Conservation (phyloP, 805 yeast species). For the Cyberlindnera sargentensis region DNA sequence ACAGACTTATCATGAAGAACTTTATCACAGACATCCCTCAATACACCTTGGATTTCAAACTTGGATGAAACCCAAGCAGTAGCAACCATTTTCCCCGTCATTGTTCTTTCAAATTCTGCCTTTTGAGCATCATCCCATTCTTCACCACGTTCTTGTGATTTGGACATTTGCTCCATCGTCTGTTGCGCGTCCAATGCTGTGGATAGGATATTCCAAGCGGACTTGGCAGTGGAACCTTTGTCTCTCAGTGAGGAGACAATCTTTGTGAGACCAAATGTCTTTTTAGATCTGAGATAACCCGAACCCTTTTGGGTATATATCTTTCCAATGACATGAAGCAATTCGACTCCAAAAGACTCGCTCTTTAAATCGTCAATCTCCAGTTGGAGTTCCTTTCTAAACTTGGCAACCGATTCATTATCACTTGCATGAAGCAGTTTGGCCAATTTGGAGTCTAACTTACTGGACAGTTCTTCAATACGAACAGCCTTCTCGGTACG, state of each 20-base stretch:
- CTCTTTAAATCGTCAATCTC: conserved; percentile 80
- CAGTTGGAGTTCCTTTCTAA: conserved; percentile 41
- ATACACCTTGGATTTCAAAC: conserved; percentile 73
- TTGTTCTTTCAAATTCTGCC: conserved; percentile 71
- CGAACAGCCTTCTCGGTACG: conserved; percentile 42
- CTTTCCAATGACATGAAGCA: conserved; percentile 75
- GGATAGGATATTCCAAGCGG: conserved; percentile 74
- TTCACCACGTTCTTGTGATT: conserved; percentile 54
- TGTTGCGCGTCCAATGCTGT: conserved; percentile 85
- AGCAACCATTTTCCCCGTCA: conserved; percentile 85
- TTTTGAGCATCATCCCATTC: conserved; percentile 49
- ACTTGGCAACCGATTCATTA: conserved; percentile 41
- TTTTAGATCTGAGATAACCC: conserved; percentile 66
- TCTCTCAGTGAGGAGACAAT: conserved; percentile 75
- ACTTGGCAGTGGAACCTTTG: conserved; percentile 75
- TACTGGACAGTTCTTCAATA: conserved; percentile 42
- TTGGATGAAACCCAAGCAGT: conserved; percentile 95
- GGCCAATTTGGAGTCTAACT: conserved; percentile 41
- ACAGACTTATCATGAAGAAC: conserved; percentile 65
- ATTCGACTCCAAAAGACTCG: conserved; percentile 92
- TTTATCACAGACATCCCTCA: conserved; percentile 75
- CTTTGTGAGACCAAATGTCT: conserved; percentile 82
- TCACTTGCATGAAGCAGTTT: conserved; percentile 38
- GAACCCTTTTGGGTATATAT: conserved; percentile 71
- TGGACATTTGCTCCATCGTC: conserved; percentile 66